These are phyloP conservation scores for Coemansia guatemalensis DNA, from an alignment of 192 early-diverging fungal species.

Conservation along the genomic window DNA sequence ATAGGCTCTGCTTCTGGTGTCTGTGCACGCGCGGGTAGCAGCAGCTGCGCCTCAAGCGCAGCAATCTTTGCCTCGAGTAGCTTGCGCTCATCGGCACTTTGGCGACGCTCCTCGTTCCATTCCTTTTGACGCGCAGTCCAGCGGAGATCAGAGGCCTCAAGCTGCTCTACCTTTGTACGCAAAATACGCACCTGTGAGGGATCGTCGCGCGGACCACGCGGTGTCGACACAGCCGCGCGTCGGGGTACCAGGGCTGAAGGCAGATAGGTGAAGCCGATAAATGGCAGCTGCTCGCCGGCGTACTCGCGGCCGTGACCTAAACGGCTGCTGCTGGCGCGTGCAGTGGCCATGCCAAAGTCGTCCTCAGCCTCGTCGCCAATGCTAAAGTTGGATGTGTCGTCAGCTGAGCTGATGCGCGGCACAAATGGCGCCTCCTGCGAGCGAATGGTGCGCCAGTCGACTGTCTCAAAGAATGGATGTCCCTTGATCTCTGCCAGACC, in stretches of 20 bases:
- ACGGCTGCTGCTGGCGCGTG: slow-evolving; percentile 51
- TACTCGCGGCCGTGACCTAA: slow-evolving; percentile 59
- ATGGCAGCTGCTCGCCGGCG: slow-evolving; percentile 77
- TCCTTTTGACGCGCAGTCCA: slow-evolving; percentile 22
- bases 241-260: slow-evolving; percentile 21
- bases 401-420: slow-evolving; percentile 79
- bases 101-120: slow-evolving; percentile 33
- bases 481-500: slow-evolving; percentile 64
- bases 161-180: slow-evolving; percentile 30
- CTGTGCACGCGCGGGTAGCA: slow-evolving; percentile 8
- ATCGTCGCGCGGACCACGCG: slow-evolving; percentile 39
- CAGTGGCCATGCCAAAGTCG: slow-evolving; percentile 48
- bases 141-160: slow-evolving; percentile 21
- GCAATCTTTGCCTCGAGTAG: slow-evolving; percentile 18
- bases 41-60: slow-evolving; percentile 22
- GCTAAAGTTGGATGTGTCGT: slow-evolving; percentile 89
- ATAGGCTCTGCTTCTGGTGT: slow-evolving; percentile 15
- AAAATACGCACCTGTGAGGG: slow-evolving; percentile 26
- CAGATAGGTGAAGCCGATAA: slow-evolving; percentile 81
- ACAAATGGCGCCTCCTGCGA: slow-evolving; percentile 74
- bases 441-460: slow-evolving; percentile 64
- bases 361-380: slow-evolving; percentile 73
- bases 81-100: slow-evolving; percentile 20
- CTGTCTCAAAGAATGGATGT: slow-evolving; percentile 66
- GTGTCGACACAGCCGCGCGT: slow-evolving; percentile 9